phyloP scores from a whole-genome alignment of 2,329 filamentous ascomycete species.

The Camillea tinctor region DNA sequence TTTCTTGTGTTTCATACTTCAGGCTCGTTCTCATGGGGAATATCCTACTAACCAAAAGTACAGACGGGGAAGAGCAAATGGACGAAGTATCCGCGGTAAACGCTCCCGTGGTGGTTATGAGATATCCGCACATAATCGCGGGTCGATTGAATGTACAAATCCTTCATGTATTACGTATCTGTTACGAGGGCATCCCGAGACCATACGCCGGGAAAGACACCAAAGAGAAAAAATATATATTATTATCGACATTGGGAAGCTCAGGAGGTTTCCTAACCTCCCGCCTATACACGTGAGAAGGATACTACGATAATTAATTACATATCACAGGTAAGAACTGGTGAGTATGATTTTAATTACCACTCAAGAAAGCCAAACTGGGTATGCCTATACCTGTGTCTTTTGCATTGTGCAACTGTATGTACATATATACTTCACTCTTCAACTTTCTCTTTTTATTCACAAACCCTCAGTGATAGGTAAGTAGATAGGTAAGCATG shows the following conservation, averaged over 20 bases:
- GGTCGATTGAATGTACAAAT: conserved; percentile 27
- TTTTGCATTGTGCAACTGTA: not conserved
- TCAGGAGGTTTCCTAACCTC: not conserved
- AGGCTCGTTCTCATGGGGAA: not conserved
- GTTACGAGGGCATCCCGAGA: conserved; percentile 5
- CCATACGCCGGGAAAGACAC: conserved; percentile 1
- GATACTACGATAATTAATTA: not conserved
- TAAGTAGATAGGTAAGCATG: too few species aligned
- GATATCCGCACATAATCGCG: conserved; percentile 9
- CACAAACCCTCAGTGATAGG: too few species aligned
- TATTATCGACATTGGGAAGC: not conserved
- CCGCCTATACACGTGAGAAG: not conserved
- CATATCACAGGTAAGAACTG: not conserved
- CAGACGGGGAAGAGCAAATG: conserved; percentile 56
- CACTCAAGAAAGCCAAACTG: too few species aligned
- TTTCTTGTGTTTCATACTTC: not conserved
- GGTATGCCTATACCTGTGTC: too few species aligned
- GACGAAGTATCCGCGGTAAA: conserved; percentile 58
- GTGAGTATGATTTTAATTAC: too few species aligned
- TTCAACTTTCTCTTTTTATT: not conserved
- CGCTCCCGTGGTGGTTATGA: conserved; percentile 13
- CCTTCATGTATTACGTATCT: conserved; percentile 24
- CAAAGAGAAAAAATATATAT: not conserved
- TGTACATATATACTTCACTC: not conserved
- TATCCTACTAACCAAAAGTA: conserved; percentile 35